These are phyloP conservation scores for Cercospora sesami DNA, from an alignment of 2,329 filamentous ascomycete genomes.

Conservation along the genomic window DNA sequence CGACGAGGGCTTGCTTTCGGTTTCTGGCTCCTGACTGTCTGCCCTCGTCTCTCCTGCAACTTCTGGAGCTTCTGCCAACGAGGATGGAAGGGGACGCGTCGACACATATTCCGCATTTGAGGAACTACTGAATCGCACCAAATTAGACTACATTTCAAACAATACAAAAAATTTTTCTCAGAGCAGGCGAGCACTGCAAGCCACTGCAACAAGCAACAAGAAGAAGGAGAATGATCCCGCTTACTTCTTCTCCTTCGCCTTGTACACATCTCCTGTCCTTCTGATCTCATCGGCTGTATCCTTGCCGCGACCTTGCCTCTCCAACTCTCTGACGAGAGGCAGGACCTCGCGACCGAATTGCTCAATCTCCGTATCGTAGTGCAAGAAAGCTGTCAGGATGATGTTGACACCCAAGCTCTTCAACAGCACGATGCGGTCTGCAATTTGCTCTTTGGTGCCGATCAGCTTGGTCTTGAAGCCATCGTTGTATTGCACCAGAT, in stretches of 20 bases:
- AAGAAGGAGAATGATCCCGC: constrained; percentile 14
- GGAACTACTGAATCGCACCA: constrained; percentile 15
- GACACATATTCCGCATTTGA: constrained; percentile 4
- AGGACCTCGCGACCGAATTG: constrained; percentile 51
- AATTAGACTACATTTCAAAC: constrained; percentile 17
- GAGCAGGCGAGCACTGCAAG: neutral
- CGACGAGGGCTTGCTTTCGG: neutral
- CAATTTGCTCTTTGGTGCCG: constrained; percentile 54
- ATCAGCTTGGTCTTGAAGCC: constrained; percentile 59
- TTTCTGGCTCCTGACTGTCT: neutral
- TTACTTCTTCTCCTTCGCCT: constrained; percentile 33
- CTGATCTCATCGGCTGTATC: constrained; percentile 50
- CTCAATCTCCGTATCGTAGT: constrained; percentile 56
- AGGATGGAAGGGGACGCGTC: neutral
- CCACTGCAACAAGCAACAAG: neutral
- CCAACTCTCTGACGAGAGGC: constrained; percentile 51
- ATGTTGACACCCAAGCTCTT: constrained; percentile 50
- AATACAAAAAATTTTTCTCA: constrained; percentile 1
- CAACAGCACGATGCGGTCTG: constrained; percentile 51
- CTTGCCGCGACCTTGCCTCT: constrained; percentile 51
- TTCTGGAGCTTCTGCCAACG: neutral
- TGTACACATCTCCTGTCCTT: constrained; percentile 52
- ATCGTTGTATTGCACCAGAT: constrained; percentile 58
- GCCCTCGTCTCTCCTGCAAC: neutral
- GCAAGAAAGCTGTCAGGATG: constrained; percentile 51